A percentile compares a stretch with the other conserved stretches of the same genome.
Evolutionary conservation across 371 early-diverging fungal species (phyloP).

Genomic region (Rhizopus delemar): DNA sequence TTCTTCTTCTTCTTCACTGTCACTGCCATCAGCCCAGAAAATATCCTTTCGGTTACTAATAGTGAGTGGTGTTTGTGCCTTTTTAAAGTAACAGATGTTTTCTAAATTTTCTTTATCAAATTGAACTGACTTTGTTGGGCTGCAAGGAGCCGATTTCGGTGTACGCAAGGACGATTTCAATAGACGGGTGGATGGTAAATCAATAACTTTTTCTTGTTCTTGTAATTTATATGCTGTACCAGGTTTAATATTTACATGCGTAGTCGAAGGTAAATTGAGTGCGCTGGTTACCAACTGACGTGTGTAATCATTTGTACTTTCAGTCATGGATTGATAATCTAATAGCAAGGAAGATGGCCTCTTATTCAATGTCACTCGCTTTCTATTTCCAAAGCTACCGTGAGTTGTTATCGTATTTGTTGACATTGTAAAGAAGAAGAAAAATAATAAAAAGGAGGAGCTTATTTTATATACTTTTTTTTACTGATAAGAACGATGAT

Average conservation of each 20-base stretch:
- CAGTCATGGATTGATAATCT: constrained; percentile 18
- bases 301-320: constrained; percentile 16
- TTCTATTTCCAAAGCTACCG: constrained; percentile 5
- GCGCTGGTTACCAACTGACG: constrained; percentile 19
- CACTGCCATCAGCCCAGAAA: constrained; percentile 21
- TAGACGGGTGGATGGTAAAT: constrained; percentile 2
- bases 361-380: constrained; percentile 27
- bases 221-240: constrained; percentile 3
- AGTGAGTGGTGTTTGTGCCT: constrained; percentile 26
- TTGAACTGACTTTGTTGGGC: constrained; percentile 28
- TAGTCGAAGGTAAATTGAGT: constrained; percentile 13
- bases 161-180: constrained; percentile 27
- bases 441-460: not conserved
- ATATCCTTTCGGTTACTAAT: constrained; percentile 16
- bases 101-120: constrained; percentile 24
- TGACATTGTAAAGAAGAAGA: constrained; percentile 2
- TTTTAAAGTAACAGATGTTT: constrained; percentile 28
- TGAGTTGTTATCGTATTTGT: not conserved
- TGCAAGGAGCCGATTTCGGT: constrained; percentile 27
- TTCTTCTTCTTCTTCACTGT: constrained; percentile 22
- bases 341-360: constrained; percentile 16
- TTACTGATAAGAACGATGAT: constrained; percentile 17
- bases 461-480: not conserved
- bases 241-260: constrained; percentile 5
- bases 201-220: constrained; percentile 4